Evolutionary conservation across 805 yeast species (phyloP), one percentile per base, ranked within the genome.

Genomic region (Blastobotrys chiropterorum): DNA sequence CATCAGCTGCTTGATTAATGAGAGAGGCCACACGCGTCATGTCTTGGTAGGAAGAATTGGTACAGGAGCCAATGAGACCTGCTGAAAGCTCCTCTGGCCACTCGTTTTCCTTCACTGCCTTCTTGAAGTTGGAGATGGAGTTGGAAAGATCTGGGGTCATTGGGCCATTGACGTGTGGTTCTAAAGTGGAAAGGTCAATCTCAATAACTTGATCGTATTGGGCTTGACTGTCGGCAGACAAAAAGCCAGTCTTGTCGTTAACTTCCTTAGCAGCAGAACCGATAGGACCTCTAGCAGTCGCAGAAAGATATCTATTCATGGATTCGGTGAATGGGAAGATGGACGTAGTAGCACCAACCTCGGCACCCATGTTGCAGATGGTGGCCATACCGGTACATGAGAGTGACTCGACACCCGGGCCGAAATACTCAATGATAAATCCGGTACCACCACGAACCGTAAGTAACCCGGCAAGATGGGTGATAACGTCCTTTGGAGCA

Each of bases 371-470:
- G 73, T 94, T 94, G 80, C 98, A 92, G 70, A 94, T 92, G 55
- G 99, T 94, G 56, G 96, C 99, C 99, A 94, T 94, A 75, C 99
- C 99, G 38, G 99, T 94, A 76, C 96, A 89, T 20, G 95, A 85
- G 64, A 94, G 80, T 50, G 85, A 75, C 56, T 83, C 76, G 45
- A 90, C 95, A 74, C 99, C 99, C 51, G 83, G 89, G 67, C 99
- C 99, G 66, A 88, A 92, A 75, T 94, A 94, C 75, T 94, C 99
- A 49, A 94, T 90, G 65, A 94, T 90, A 69, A 77, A 83, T 58
- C 98, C 98, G 51, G 99, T 94, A 71, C 99, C 99, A 70, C 99
- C 99, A 73, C 94, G 85, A 54, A 94, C 99, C 47, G 98, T 90
- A 52, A 90, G 77, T 51, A 82, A 68, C 66, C 99, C 99, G 44